These are phyloP conservation scores for Sugiyamaella pinicola DNA, from an alignment of 1,139 yeast genomes.

Conservation along the genomic window DNA sequence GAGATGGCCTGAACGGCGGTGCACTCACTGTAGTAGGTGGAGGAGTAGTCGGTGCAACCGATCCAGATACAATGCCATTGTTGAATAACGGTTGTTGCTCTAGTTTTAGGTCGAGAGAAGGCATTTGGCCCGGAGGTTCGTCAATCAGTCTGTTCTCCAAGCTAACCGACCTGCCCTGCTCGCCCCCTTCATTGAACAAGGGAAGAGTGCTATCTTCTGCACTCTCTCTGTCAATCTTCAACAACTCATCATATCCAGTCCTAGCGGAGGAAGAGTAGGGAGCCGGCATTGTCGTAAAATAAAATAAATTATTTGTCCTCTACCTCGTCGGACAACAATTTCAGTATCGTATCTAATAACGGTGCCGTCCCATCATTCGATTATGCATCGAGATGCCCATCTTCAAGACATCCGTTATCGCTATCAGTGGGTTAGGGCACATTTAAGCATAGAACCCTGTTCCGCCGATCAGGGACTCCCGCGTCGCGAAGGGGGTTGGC, in stretches of 20 bases:
- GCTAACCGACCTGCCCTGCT: conserved; percentile 2
- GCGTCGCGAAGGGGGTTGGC: no score
- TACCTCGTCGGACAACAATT: no score
- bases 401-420: no score
- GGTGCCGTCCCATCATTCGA: no score
- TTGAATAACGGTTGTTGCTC: background rate
- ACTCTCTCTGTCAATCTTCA: conserved; percentile 15
- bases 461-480: no score
- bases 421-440: background rate
- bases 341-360: no score
- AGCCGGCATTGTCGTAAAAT: conserved; percentile 3
- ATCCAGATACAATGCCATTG: background rate
- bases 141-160: conserved; percentile 12
- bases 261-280: conserved; percentile 10
- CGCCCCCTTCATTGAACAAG: background rate
- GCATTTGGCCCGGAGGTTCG: background rate
- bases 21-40: background rate
- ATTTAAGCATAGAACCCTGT: no score
- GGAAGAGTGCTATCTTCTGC: conserved; percentile 13
- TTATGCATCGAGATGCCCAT: no score
- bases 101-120: background rate
- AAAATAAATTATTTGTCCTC: no score
- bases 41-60: background rate
- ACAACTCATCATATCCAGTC: conserved; percentile 21
- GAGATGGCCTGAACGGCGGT: conserved; percentile 14